Evolutionary conservation across 1,139 yeast species (phyloP), one percentile per base, ranked within the genome.

Genomic region (Debaryomyces udenii): DNA sequence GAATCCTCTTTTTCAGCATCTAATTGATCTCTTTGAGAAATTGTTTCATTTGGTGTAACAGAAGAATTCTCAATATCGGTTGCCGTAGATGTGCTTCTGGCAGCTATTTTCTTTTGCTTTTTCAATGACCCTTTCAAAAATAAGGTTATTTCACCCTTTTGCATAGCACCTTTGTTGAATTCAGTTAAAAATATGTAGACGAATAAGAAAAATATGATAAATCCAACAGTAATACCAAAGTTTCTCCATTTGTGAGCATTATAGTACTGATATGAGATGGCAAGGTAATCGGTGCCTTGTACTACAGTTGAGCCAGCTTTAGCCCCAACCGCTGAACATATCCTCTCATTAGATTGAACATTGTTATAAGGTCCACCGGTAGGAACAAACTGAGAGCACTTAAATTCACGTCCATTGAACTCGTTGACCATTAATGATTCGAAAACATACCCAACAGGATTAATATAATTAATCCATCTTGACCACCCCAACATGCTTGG

Each of bases 231-330:
- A 50, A 89, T 83, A 57, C 96, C 96, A 50, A 81, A 78, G 56
- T 89, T 83, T 68, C 96, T 81, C 96, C 96, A 89, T 56, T 79
- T 78, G 60, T 89, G 90, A 6, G 66, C 45, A 50, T 76, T 72
- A 32, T 60, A 53, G 62, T 85, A 88, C 9, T 57, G 49, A 57
- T 63, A 82, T 2, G 81, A 61, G 10, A 51, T 47, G 4, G 51
- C 53, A 36, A 88, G 49, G 57, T 81, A 89, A 14, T 53, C 65
- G 39, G 80, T 74, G 56, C 96, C 96, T 27, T 58, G 48, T 34
- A 89, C 85, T 38, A 48, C 52, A 17, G 49, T 48, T 15, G 64
- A 51, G 39, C 96, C 96, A 3, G 87, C 68, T 4, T 56, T 58
- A 4, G 91, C 66, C 47, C 93, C 90, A 29, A 81, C 83, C 24